These are phyloP conservation scores for Boletales sp. DNA, from an alignment of 768 basidiomycete species.

Conservation along the genomic window DNA sequence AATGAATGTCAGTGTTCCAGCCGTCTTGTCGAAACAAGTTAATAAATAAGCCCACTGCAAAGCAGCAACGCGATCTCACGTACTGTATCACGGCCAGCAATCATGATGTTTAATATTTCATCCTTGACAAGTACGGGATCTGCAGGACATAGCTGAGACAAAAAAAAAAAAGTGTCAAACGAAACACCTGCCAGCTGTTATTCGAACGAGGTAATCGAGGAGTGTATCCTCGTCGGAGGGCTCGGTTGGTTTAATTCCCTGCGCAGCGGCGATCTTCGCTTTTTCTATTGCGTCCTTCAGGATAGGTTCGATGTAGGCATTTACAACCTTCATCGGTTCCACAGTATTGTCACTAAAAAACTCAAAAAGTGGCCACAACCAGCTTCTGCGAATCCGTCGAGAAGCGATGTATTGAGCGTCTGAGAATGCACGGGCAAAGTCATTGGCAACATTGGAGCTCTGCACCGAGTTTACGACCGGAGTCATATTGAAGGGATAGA, in stretches of 20 bases:
- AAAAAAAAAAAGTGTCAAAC: slow-evolving; percentile 4
- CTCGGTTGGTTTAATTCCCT: slow-evolving; percentile 26
- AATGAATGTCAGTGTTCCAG: slow-evolving; percentile 33
- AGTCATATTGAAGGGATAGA: too few relatives aligned
- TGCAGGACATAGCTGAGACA: slow-evolving; percentile 13
- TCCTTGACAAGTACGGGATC: slow-evolving; percentile 29
- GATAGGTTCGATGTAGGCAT: slow-evolving; percentile 49
- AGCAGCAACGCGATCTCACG: background rate
- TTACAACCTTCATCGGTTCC: slow-evolving; percentile 50
- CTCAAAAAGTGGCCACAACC: slow-evolving; percentile 54
- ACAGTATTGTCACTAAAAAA: slow-evolving; percentile 44
- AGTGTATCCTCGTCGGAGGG: slow-evolving; percentile 44
- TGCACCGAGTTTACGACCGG: too few relatives aligned
- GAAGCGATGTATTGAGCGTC: too few relatives aligned
- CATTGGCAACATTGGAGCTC: too few relatives aligned
- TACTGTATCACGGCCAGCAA: slow-evolving; percentile 31
- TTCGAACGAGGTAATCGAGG: slow-evolving; percentile 52
- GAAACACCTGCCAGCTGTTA: slow-evolving; percentile 38
- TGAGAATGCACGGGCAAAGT: too few relatives aligned
- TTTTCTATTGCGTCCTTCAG: slow-evolving; percentile 41
- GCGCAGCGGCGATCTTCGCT: slow-evolving; percentile 26
- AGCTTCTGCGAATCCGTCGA: slow-evolving; percentile 2
- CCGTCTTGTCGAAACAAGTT: slow-evolving; percentile 35
- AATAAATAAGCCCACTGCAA: background rate
- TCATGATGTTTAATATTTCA: slow-evolving; percentile 33